Conservation (phyloP, 495 filamentous ascomycete species). For the Penicillium flavigenum region DNA sequence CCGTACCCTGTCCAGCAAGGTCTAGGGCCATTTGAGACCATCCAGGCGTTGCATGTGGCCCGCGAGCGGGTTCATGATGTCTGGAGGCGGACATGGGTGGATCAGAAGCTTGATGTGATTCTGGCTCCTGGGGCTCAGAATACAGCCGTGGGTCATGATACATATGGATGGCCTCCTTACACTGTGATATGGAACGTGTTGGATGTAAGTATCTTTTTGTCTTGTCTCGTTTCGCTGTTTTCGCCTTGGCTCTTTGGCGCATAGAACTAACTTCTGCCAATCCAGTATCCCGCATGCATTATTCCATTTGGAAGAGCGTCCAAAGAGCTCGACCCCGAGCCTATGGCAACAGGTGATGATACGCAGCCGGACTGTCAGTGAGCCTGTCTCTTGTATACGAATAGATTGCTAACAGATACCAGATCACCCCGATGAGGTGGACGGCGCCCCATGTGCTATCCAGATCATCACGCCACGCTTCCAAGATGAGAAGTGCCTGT, state of each 20-base stretch:
- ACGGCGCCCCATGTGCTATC: conserved; percentile 41
- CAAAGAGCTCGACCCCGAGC: conserved; percentile 37
- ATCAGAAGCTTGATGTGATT: conserved; percentile 45
- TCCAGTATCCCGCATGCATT: conserved; percentile 37
- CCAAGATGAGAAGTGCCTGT: conserved; percentile 46
- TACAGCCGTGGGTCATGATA: conserved; percentile 50
- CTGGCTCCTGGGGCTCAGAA: conserved; percentile 47
- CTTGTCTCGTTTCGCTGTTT: neutral
- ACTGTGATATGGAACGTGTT: conserved; percentile 52
- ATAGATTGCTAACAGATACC: neutral
- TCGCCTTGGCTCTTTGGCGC: neutral
- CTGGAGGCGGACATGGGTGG: conserved; percentile 29
- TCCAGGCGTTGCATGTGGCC: conserved; percentile 23
- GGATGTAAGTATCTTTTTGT: conserved; percentile 40
- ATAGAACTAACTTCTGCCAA: neutral
- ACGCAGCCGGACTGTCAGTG: conserved; percentile 40
- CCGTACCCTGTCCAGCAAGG: conserved; percentile 31
- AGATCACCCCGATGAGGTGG: conserved; percentile 37
- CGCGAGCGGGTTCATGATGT: conserved; percentile 14
- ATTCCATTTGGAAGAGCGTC: conserved; percentile 36
- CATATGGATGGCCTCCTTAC: conserved; percentile 46
- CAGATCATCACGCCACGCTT: conserved; percentile 41
- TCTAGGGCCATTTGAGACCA: conserved; percentile 19
- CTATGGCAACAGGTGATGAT: conserved; percentile 23
- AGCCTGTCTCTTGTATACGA: neutral